Evolutionary conservation across 2,329 filamentous ascomycete genomes (phyloP), one percentile per base, ranked within the genome.

Genomic region (Neonectria coccinea): DNA sequence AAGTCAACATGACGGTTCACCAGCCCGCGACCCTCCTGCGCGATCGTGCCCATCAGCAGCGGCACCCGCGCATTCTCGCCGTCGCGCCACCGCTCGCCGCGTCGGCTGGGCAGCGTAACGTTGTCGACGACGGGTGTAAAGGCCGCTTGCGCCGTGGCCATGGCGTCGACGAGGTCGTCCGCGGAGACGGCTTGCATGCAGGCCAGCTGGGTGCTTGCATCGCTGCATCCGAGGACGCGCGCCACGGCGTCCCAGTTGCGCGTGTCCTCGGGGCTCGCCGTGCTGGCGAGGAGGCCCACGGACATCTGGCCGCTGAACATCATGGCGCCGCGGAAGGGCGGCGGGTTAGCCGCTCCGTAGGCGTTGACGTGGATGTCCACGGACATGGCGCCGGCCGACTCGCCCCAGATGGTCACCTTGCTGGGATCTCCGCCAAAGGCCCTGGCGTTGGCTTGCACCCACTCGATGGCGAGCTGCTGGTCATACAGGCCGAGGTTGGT

Each of bases 381-480:
- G 11, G 79, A 82, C 63, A 80, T 53, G 31, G 75, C 60, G 5
- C 73, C 74, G 0, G 74, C 73, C 2, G 75, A 76, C 57, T 76
- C 60, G 29, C 75, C 74, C 73, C 73, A 76, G 42, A 73, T 69
- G 1, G 73, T 73, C 1, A 75, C 66, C 20, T 74, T 73, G 22
- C 6, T 41, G 2, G 74, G 66, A 16, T 76, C 67, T 10, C 67
- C 72, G 5, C 74, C 74, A 56, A 76, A 78, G 7, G 68, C 71
- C 5, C 22, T 60, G 7, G 74, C 71, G 31, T 76, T 75, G 9
- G 62, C 48, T 9, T 73, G 70, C 2, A 75, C 64, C 70, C 73
- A 77, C 44, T 69, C 63, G n/a, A 76, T 62, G 0, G 74, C 74
- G 9, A 75, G 62, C 3, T 64, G 70, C 29, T 76, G 71, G 48